These are phyloP conservation scores for Backusella westeae DNA, from an alignment of 192 early-diverging fungal species.

Conservation along the genomic window DNA sequence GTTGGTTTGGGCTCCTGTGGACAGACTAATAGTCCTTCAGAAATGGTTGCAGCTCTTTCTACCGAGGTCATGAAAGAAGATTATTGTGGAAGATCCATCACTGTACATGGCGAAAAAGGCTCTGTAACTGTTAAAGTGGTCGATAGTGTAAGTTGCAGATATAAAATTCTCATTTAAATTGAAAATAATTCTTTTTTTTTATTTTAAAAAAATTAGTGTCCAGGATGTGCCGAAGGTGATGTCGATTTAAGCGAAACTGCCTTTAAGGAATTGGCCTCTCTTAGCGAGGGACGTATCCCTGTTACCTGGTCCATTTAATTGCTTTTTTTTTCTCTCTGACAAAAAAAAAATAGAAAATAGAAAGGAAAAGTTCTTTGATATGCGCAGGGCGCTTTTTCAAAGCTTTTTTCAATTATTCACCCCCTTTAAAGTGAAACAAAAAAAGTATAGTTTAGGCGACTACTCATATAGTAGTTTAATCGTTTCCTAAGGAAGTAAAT, in stretches of 20 bases:
- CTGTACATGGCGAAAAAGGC: slow-evolving; percentile 25
- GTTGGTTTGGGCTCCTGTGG: slow-evolving; percentile 32
- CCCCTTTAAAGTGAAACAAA: neutral
- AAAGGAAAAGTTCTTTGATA: neutral
- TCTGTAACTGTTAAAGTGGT: slow-evolving; percentile 37
- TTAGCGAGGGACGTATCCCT: slow-evolving; percentile 20
- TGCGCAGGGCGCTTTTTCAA: neutral
- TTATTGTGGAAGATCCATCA: slow-evolving; percentile 34
- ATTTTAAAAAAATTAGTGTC: slow-evolving; percentile 28
- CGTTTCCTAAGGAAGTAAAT: neutral
- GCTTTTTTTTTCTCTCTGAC: neutral
- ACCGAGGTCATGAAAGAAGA: slow-evolving; percentile 16
- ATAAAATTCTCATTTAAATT: neutral
- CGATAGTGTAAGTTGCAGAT: slow-evolving; percentile 16
- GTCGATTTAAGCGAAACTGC: slow-evolving; percentile 33
- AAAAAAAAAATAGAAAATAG: neutral
- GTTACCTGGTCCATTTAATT: slow-evolving; percentile 24
- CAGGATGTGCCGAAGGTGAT: slow-evolving; percentile 33
- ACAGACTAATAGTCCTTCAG: slow-evolving; percentile 11
- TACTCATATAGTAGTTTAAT: neutral
- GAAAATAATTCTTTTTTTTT: neutral
- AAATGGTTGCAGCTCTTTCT: slow-evolving; percentile 33
- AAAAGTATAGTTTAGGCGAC: neutral
- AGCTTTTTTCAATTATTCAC: neutral
- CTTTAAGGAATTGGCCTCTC: slow-evolving; percentile 17